phyloP scores from a whole-genome alignment of 805 yeast genomes.

The Spathaspora hagerdaliae region DNA sequence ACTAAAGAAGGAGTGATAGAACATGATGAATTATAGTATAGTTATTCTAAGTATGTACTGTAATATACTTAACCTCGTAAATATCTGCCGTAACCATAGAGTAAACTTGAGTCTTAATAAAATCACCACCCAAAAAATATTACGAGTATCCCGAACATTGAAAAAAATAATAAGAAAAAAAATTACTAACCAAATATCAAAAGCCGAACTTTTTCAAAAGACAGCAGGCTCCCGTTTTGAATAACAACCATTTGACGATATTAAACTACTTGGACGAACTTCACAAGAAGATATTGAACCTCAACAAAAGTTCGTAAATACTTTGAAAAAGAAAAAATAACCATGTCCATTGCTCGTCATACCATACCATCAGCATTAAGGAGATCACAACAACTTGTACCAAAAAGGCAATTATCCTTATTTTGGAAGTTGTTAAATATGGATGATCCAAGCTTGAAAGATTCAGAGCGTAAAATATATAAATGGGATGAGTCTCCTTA shows the following conservation, averaged over 20 bases:
- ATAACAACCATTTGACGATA: too few relatives aligned
- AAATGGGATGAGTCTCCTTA: constrained; percentile 92
- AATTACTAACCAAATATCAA: too few relatives aligned
- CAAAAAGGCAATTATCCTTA: constrained; percentile 28
- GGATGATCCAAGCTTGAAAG: constrained; percentile 24
- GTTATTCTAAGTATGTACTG: not conserved
- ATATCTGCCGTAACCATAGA: not conserved
- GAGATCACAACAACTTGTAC: not conserved
- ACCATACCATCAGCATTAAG: not conserved
- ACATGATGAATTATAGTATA: constrained; percentile 4
- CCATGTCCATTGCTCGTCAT: constrained; percentile 1
- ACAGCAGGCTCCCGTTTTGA: too few relatives aligned
- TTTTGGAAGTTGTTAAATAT: constrained; percentile 35
- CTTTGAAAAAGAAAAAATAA: too few relatives aligned
- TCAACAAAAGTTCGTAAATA: too few relatives aligned
- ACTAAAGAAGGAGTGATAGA: not conserved
- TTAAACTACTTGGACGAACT: too few relatives aligned
- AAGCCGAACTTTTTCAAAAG: too few relatives aligned
- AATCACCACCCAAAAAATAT: not conserved
- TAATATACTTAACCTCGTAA: not conserved
- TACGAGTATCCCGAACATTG: too few relatives aligned
- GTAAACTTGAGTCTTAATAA: constrained; percentile 1
- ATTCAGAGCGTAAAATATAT: constrained; percentile 35
- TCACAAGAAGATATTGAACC: too few relatives aligned
- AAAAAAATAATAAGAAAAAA: too few relatives aligned